These are phyloP conservation scores for Coemansia sp. DNA, from an alignment of 192 early-diverging fungal species.

Conservation along the genomic window DNA sequence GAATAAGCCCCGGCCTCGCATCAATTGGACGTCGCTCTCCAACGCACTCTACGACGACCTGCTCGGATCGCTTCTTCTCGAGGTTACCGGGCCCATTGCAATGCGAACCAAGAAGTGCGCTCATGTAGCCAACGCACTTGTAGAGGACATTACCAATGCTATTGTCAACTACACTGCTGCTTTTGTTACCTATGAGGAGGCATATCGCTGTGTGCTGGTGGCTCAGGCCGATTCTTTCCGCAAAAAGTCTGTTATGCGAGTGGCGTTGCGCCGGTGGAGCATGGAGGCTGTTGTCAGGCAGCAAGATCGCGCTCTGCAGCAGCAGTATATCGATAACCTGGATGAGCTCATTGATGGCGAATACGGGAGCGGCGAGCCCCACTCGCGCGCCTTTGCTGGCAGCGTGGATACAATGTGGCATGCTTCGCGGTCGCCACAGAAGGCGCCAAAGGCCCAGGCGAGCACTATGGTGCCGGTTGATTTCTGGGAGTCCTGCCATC, in stretches of 20 bases:
- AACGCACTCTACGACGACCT: constrained; percentile 37
- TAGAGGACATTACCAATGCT: constrained; percentile 27
- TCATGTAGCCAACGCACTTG: constrained; percentile 13
- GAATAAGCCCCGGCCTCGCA: constrained; percentile 41
- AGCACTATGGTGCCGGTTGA: constrained; percentile 6
- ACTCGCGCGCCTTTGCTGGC: not conserved
- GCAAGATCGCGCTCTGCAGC: constrained; percentile 33
- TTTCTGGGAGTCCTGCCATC: constrained; percentile 48
- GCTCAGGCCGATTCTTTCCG: constrained; percentile 43
- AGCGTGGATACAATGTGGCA: not conserved
- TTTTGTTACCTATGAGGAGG: constrained; percentile 41
- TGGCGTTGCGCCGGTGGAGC: constrained; percentile 26
- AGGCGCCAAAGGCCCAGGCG: not conserved
- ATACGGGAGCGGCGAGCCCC: not conserved
- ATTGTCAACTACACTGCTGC: constrained; percentile 41
- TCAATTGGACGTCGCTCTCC: constrained; percentile 44
- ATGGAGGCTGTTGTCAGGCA: constrained; percentile 31
- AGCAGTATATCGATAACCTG: constrained; percentile 37
- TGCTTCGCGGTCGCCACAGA: not conserved
- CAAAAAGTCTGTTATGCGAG: constrained; percentile 10
- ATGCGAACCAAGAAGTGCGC: constrained; percentile 1
- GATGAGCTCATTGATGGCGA: constrained; percentile 32
- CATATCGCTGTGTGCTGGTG: constrained; percentile 26
- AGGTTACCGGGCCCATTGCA: constrained; percentile 9
- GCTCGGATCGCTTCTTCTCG: constrained; percentile 21